phyloP scores from a whole-genome alignment of 371 early-diverging fungal species.

The Apophysomyces elegans region DNA sequence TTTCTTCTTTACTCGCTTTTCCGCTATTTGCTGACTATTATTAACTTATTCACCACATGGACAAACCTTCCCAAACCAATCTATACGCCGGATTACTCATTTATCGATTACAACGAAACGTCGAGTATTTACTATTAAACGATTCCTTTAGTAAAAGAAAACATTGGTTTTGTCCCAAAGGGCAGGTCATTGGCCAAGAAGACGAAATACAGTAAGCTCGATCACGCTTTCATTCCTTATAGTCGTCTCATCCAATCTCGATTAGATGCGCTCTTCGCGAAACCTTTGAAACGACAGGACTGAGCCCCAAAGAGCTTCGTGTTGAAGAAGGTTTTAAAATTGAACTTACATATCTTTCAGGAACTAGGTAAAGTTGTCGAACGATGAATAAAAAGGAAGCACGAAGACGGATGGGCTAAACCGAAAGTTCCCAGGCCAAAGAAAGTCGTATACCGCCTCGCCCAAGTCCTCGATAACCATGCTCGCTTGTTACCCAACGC shows the following conservation, averaged over 20 bases:
- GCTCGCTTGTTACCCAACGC: slow-evolving; percentile 67
- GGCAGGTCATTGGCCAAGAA: slow-evolving; percentile 77
- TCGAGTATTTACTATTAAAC: slow-evolving; percentile 85
- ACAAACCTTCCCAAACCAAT: slow-evolving; percentile 46
- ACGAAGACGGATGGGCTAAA: slow-evolving; percentile 4
- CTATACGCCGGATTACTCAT: slow-evolving; percentile 73
- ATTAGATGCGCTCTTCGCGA: slow-evolving; percentile 81
- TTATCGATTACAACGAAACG: slow-evolving; percentile 74
- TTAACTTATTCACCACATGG: slow-evolving; percentile 33
- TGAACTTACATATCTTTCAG: slow-evolving; percentile 82
- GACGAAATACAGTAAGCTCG: slow-evolving; percentile 79
- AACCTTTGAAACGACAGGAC: slow-evolving; percentile 74
- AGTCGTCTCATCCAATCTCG: background rate
- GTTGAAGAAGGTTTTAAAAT: slow-evolving; percentile 78
- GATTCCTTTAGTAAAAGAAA: slow-evolving; percentile 81
- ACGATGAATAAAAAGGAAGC: background rate
- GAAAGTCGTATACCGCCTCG: slow-evolving; percentile 78
- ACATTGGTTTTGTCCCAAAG: slow-evolving; percentile 89
- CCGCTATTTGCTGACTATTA: slow-evolving; percentile 6
- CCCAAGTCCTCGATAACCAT: slow-evolving; percentile 65
- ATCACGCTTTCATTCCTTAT: background rate
- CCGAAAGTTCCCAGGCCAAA: slow-evolving; percentile 59
- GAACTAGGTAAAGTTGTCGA: slow-evolving; percentile 55
- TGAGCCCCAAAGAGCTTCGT: slow-evolving; percentile 72
- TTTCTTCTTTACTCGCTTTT: background rate